These are phyloP conservation scores for Rhodomyrtus psidioides DNA, from an alignment of 441 rosid species.

Conservation along the genomic window DNA sequence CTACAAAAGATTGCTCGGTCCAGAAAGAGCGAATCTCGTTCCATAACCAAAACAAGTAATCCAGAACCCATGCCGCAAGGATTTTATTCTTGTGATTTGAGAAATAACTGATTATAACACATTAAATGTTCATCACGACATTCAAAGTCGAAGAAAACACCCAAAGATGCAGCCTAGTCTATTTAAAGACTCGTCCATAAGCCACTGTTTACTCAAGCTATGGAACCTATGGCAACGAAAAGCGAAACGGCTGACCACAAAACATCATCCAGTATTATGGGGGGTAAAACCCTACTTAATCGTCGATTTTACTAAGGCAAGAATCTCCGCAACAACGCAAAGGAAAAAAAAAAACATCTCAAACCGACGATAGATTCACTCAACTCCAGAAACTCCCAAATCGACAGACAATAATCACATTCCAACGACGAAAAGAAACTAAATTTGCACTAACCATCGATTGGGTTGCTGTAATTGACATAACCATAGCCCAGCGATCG, in stretches of 20 bases:
- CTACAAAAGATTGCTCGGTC: background rate
- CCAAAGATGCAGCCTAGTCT: background rate
- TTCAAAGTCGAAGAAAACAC: background rate
- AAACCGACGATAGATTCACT: background rate
- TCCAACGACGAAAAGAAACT: background rate
- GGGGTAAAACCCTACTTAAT: background rate
- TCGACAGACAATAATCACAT: background rate
- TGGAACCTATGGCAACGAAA: background rate
- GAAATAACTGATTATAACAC: background rate
- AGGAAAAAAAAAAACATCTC: background rate
- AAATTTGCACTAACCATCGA: slow-evolving; percentile 49
- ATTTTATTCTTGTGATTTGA: background rate
- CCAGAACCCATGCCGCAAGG: background rate
- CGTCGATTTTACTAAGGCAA: background rate
- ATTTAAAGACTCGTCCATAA: background rate
- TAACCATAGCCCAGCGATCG: slow-evolving; percentile 86
- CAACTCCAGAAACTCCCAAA: background rate
- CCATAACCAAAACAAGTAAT: background rate
- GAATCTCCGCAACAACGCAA: background rate
- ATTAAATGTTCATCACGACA: background rate
- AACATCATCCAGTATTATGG: background rate
- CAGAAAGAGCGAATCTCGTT: background rate
- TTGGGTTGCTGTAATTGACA: slow-evolving; percentile 59
- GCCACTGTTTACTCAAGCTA: background rate
- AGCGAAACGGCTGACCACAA: background rate